Evolutionary conservation across 257 asterid species (phyloP).

Genomic region (Ajuga chamaepitys): DNA sequence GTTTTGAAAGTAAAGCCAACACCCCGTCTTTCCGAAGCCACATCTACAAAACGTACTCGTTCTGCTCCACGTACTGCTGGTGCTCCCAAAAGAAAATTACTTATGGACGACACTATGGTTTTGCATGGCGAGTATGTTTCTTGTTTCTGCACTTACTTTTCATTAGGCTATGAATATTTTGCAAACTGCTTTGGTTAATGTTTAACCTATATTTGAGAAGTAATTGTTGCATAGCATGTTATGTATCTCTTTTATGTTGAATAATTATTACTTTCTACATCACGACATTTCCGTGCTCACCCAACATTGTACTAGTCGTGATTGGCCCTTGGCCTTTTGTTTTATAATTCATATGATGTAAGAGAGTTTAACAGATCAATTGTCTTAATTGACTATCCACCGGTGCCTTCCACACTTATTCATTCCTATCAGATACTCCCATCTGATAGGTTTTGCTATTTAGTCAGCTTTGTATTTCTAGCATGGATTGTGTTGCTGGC

Average conservation of each 20-base stretch:
- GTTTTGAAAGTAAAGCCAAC: slow-evolving; percentile 76
- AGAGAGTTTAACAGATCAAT: background rate
- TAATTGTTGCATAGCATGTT: background rate
- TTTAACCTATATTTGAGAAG: background rate
- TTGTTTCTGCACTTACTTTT: background rate
- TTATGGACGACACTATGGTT: slow-evolving; percentile 92
- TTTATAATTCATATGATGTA: background rate
- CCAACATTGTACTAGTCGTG: background rate
- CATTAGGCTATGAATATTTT: background rate
- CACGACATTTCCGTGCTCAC: background rate
- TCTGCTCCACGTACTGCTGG: slow-evolving; percentile 48
- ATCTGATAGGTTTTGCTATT: background rate
- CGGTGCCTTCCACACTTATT: background rate
- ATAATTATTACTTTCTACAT: background rate
- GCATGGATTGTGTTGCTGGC: slow-evolving; percentile 1
- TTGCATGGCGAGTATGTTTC: slow-evolving; percentile 96
- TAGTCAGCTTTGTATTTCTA: background rate
- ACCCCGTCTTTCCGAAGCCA: slow-evolving; percentile 60
- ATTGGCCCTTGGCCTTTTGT: background rate
- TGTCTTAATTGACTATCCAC: slow-evolving; percentile 2
- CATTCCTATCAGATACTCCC: background rate
- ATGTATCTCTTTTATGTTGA: background rate
- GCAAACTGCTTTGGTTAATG: background rate
- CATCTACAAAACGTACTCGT: slow-evolving; percentile 62
- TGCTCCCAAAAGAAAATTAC: slow-evolving; percentile 74